These are phyloP conservation scores for Tubosaeta sp. DNA, from an alignment of 768 basidiomycete species.

Conservation along the genomic window DNA sequence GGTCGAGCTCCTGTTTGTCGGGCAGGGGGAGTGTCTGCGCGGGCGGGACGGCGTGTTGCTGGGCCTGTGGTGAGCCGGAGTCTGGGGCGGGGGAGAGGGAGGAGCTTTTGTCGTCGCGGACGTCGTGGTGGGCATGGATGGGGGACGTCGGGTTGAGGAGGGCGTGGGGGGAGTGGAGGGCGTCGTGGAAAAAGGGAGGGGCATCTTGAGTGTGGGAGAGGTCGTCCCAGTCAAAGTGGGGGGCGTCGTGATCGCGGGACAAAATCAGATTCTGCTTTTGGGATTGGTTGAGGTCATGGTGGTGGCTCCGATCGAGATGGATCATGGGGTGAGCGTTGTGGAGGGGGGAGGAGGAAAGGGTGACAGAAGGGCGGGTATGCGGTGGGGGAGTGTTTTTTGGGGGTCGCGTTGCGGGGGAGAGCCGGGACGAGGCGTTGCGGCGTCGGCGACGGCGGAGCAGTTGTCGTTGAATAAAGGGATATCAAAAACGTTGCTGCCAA, in stretches of 20 bases:
- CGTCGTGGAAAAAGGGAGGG: slow-evolving; percentile 27
- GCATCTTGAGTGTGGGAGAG: slow-evolving; percentile 23
- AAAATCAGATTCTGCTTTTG: slow-evolving; percentile 43
- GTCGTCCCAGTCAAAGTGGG: slow-evolving; percentile 35
- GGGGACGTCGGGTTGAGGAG: slow-evolving; percentile 10
- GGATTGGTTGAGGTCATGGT: slow-evolving; percentile 36
- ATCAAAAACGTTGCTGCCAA: too few species aligned
- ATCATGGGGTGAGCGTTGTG: slow-evolving; percentile 35
- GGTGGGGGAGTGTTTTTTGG: background rate
- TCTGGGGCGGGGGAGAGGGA: slow-evolving; percentile 56
- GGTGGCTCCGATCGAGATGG: slow-evolving; percentile 52
- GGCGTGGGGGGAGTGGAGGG: slow-evolving; percentile 18
- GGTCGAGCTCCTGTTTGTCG: slow-evolving; percentile 33
- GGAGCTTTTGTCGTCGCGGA: slow-evolving; percentile 44
- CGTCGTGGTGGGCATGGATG: slow-evolving; percentile 13
- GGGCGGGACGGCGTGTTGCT: slow-evolving; percentile 14
- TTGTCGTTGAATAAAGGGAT: slow-evolving; percentile 16
- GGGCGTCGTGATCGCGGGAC: slow-evolving; percentile 31
- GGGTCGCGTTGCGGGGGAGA: slow-evolving; percentile 1
- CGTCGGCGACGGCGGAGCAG: slow-evolving; percentile 2
- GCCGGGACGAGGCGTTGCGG: background rate
- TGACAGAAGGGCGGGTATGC: slow-evolving; percentile 5
- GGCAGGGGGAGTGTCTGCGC: slow-evolving; percentile 15
- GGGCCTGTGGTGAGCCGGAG: slow-evolving; percentile 35
- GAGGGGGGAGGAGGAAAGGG: background rate